Percentiles rank a stretch among this genome's conserved stretches.
Conservation (phyloP, 2,329 filamentous ascomycete species). For the Penicillium capsulatum region DNA sequence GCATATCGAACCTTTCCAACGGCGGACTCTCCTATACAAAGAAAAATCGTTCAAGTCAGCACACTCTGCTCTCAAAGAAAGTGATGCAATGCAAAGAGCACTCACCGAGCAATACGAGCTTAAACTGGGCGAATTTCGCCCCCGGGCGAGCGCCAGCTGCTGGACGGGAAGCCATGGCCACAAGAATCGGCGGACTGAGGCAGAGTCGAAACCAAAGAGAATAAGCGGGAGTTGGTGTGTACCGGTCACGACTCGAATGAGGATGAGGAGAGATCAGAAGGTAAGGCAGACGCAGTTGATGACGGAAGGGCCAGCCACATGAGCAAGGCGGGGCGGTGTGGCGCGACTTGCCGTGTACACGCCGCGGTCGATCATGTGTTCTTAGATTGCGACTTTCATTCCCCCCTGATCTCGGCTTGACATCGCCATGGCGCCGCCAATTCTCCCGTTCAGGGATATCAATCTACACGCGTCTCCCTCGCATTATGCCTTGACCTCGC, state of each 20-base stretch:
- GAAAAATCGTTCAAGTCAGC: constrained; percentile 15
- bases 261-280: constrained; percentile 15
- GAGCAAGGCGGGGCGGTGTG: constrained; percentile 25
- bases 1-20: constrained; percentile 77
- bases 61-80: constrained; percentile 8
- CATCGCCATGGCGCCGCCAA: constrained; percentile 32
- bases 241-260: constrained; percentile 4
- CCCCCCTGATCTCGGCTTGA: constrained; percentile 5
- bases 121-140: constrained; percentile 96
- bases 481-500: constrained; percentile 94
- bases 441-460: constrained; percentile 84
- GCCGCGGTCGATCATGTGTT: constrained; percentile 21
- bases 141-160: constrained; percentile 64
- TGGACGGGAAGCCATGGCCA: constrained; percentile 78
- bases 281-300: constrained; percentile 28
- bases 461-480: constrained; percentile 90
- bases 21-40: constrained; percentile 78
- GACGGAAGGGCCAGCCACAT: constrained; percentile 37
- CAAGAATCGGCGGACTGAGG: neutral
- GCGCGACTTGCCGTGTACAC: constrained; percentile 12
- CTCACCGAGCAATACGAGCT: constrained; percentile 92
- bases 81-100: constrained; percentile 6
- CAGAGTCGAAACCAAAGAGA: neutral
- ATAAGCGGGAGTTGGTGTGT: neutral
- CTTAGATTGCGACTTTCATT: constrained; percentile 15